These are phyloP conservation scores for Tuber melanosporum DNA, from an alignment of 495 filamentous ascomycete species.

Conservation along the genomic window DNA sequence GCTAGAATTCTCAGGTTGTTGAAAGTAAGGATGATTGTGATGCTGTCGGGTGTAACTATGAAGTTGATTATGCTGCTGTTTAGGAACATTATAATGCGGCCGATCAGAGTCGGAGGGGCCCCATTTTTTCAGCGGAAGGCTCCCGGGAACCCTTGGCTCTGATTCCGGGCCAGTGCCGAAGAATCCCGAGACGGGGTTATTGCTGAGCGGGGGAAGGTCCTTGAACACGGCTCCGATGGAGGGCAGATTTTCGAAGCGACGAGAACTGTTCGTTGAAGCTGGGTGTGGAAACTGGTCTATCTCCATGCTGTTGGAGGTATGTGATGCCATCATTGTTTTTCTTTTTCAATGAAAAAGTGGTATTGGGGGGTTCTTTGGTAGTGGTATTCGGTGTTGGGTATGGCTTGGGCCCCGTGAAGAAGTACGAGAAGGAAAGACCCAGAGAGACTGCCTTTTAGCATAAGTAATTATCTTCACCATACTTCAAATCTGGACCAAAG, in stretches of 20 bases:
- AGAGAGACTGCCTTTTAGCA: slow-evolving; percentile 3
- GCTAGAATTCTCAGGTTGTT: neutral
- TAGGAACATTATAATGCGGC: neutral
- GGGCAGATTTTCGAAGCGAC: neutral
- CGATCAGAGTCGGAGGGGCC: slow-evolving; percentile 5
- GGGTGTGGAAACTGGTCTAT: slow-evolving; percentile 1
- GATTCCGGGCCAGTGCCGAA: neutral
- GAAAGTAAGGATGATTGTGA: neutral
- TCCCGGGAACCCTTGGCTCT: neutral
- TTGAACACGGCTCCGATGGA: neutral
- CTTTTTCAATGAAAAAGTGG: neutral
- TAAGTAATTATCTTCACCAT: neutral
- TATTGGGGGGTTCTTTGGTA: neutral
- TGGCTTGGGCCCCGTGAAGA: neutral
- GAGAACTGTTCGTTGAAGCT: slow-evolving; percentile 1
- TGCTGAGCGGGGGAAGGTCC: neutral
- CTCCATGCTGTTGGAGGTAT: slow-evolving; percentile 2
- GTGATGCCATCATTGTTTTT: slow-evolving; percentile 3
- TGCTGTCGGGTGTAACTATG: neutral
- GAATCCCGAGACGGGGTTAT: neutral
- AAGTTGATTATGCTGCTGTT: neutral
- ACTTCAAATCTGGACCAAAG: neutral
- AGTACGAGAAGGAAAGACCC: neutral
- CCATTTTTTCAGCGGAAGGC: slow-evolving; percentile 2
- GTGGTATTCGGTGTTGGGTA: neutral